Evolutionary conservation across 805 yeast species (phyloP), one percentile per base, ranked within the genome.

Genomic region (Saturnispora hagleri): DNA sequence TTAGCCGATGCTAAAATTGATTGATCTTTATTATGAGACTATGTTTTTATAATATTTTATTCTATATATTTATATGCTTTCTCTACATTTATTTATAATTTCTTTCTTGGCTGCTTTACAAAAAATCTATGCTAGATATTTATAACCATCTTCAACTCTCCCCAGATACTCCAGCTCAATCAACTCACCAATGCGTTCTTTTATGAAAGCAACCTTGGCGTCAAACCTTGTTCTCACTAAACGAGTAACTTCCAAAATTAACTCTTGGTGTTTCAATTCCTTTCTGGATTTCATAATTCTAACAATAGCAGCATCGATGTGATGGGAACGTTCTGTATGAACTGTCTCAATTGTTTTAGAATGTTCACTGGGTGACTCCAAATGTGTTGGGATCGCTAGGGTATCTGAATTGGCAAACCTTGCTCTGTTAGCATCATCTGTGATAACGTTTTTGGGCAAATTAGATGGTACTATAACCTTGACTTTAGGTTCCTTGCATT

Each of bases 221-320:
- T 76, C 77, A 65, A 89, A 90, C 54, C 93, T 70, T 40, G 73
- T 70, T 22, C 72, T 65, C 46, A 89, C 69, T 8, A 55, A 20
- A 20, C 58, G 50, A 9, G 52, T 43, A 4, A 82, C 79, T 58
- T 83, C 89, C 34, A 74, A 76, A n/a, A 86, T 70, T 50, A 89
- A 71, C 40, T 82, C 83, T 57, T 80, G 81, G 62, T 86, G 91
- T 26, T 65, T 71, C 51, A 84, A 58, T 0, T 73, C 67, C 58
- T 81, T 83, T 34, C 89, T 71, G 1, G 87, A 75, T 68, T 89
- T 89, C 91, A 89, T 82, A n/a, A 84, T 80, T 48, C 97, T 74
- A 5, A 89, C 95, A 51, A 89, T 77, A 0, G 95, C 93, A 1
- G 97, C 96, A 62, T 87, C 93, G 2, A 85, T 71, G 60, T 83